Base-by-base conservation (phyloP, 768 basidiomycete species). In the Fibroporia radiculosa region DNA sequence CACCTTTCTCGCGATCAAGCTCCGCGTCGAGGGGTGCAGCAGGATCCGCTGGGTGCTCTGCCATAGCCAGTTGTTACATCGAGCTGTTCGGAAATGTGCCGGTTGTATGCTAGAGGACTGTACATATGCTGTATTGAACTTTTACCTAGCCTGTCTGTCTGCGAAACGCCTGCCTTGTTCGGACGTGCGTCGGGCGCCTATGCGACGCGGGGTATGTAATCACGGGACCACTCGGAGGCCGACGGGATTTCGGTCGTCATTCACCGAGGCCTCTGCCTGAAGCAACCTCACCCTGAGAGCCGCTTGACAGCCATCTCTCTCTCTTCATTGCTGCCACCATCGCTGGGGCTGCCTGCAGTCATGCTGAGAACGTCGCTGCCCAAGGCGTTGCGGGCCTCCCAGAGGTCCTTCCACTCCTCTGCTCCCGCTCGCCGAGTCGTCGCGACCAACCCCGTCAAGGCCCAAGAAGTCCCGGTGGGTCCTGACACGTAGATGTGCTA, bases 381-480 rank as follows among this genome's bases (percentile, higher is more conserved):
- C 36, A 75, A 72, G 62, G 66, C 73, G 46, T 64, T 81, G 42
- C 54, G 63, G 45, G 73, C 67, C 54, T 62, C 72, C 36, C 67
- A 66, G 26, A 75, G 84, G 50, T 66, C 78, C 4, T 90, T 91
- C 65, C 77, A 80, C 57, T 69, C 80, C 1, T 80, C 90, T 2
- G 62, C 77, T 6, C 66, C 77, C 32, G 74, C 71, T 19, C 66
- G 71, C 50, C 77, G 71, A 58, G 71, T 89, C 52, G 77, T 79
- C 47, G 78, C 79, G 31, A 80, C 84, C 37, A 82, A 75, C 57
- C 83, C 86, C 20, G 74, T 81, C 52, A 86, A 80, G 63, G 90
- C 89, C 13, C 74, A 89, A 66, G 82, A 90, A 65, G 88, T 82
- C 63, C 74, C 82, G 72, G 89, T 90, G 60, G 13, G 64, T 48